Evolutionary conservation across 345 rosid species (phyloP).

Genomic region (Erysimum cheiranthoides): DNA sequence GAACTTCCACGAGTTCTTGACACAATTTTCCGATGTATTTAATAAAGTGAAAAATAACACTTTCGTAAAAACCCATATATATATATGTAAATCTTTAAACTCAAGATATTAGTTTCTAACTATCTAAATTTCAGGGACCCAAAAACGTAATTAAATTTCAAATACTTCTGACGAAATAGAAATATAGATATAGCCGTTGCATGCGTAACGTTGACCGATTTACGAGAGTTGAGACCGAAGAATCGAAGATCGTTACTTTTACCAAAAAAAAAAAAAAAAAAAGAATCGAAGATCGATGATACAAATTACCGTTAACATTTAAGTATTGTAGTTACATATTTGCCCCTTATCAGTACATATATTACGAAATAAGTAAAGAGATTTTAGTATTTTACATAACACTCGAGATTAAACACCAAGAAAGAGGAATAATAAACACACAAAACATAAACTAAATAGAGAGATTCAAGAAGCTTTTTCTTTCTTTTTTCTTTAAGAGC

Average conservation of each 20-base stretch:
- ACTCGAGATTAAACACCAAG: conserved; percentile 41
- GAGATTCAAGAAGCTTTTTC: conserved; percentile 43
- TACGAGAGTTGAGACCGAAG: conserved; percentile 6
- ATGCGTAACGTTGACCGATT: background rate
- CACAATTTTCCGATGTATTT: background rate
- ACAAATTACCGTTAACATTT: conserved; percentile 26
- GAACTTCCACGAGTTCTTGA: background rate
- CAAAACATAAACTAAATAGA: conserved; percentile 38
- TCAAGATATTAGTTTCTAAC: background rate
- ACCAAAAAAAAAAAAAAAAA: no score
- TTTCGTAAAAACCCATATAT: no score
- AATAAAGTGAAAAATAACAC: no score
- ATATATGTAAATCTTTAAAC: background rate
- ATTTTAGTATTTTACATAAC: conserved; percentile 34
- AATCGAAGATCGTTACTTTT: background rate
- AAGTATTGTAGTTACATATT: conserved; percentile 16
- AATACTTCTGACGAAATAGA: background rate
- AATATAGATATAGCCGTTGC: no score
- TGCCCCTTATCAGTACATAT: conserved; percentile 24
- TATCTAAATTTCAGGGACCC: background rate
- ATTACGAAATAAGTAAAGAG: conserved; percentile 30
- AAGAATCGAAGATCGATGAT: background rate
- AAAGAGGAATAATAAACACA: background rate
- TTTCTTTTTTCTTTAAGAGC: conserved; percentile 28
- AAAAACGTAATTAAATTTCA: background rate